Evolutionary conservation across 495 filamentous ascomycete genomes (phyloP).

Genomic region (Chaetomium tenue): DNA sequence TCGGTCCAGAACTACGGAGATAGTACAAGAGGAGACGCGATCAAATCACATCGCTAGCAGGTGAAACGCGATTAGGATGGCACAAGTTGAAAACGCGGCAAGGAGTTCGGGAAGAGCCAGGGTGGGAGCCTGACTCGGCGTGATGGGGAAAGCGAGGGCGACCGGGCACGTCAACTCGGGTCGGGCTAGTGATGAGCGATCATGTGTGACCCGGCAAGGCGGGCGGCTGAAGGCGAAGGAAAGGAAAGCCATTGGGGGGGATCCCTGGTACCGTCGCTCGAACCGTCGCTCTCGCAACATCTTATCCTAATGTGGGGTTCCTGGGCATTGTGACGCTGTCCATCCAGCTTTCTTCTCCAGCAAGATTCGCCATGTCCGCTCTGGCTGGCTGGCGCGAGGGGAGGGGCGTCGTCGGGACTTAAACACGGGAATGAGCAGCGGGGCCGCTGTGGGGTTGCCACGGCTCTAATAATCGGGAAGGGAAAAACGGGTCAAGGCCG

Average conservation of each 20-base stretch:
- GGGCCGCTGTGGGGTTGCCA: conserved; percentile 38
- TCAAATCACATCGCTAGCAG: conserved; percentile 10
- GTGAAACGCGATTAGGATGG: conserved; percentile 19
- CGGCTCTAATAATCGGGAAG: conserved; percentile 27
- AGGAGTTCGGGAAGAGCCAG: conserved; percentile 29
- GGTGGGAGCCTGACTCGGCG: conserved; percentile 12
- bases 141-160: conserved; percentile 14
- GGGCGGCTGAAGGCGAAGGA: conserved; percentile 11
- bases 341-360: conserved; percentile 14
- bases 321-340: neutral
- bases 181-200: neutral
- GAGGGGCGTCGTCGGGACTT: conserved; percentile 38
- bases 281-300: neutral
- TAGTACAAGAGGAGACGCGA: neutral
- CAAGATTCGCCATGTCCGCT: conserved; percentile 17
- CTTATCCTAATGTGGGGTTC: conserved; percentile 2
- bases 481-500: neutral
- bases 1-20: conserved; percentile 19
- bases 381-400: conserved; percentile 19
- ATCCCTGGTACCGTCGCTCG: neutral
- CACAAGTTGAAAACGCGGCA: conserved; percentile 29
- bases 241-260: neutral
- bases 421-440: conserved; percentile 43
- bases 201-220: conserved; percentile 16
- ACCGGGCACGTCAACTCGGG: conserved; percentile 17